Evolutionary conservation across 1,139 yeast genomes (phyloP), one percentile per base, ranked within the genome.

Genomic region (Sugiyamaella japonica): DNA sequence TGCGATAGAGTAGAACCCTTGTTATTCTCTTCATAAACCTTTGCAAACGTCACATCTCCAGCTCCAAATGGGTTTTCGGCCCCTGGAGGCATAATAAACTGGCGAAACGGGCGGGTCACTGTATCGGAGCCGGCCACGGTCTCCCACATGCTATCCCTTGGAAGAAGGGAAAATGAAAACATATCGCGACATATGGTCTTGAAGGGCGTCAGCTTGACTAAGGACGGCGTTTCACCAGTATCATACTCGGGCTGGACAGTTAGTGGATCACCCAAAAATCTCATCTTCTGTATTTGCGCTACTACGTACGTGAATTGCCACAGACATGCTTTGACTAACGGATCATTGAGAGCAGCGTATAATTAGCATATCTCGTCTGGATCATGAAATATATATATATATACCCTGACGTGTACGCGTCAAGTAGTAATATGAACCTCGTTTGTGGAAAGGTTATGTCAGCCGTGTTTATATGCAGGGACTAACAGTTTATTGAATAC

Each of bases 81-180:
- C 34, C 50, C 55, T 6, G 56, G 43, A 10, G 55, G 45, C 32
- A 53, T 53, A 32, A 53, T 32, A 53, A 59, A 57, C 13, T 56
- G 55, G 34, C 55, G 45, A 53, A 59, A 59, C 10, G 56, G 56
- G 32, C 29, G 39, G 13, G 17, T 36, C 12, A 49, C 20, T 7
- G 15, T 25, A 40, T 10, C 44, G 12, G n/a, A 6, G n/a, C 12
- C 20, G 2, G 29, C 2, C 4, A 29, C 43, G 38, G 25, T 50
- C 48, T 50, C 56, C 59, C 52, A 56, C 36, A 46, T 46, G 20
- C 56, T 47, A 45, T 57, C 62, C 34, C 56, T 51, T 7, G 61
- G 56, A 43, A 54, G 45, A 23, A 32, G 46, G n/a, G 59, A 52
- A 9, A 37, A 48, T 6, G 60, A 59, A 13, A 55, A 44, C 34